Conservation (phyloP, 192 early-diverging fungal genomes). For the Linnemannia schmuckeri region DNA sequence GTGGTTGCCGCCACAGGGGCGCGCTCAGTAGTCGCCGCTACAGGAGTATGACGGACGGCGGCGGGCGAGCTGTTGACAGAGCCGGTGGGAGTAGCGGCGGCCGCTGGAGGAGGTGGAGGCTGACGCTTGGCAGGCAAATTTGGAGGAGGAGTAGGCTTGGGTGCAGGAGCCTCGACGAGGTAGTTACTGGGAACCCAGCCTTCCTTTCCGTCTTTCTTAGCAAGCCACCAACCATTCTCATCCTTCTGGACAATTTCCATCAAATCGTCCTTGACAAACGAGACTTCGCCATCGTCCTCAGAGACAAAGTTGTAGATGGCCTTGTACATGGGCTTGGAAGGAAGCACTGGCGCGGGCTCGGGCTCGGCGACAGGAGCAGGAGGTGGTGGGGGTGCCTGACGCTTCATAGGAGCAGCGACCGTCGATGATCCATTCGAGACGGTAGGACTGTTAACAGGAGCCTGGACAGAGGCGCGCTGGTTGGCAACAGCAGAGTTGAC, state of each 20-base stretch:
- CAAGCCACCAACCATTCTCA: conserved; percentile 68
- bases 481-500: conserved; percentile 10
- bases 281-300: conserved; percentile 72
- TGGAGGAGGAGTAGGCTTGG: conserved; percentile 57
- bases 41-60: conserved; percentile 28
- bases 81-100: conserved; percentile 8
- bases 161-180: conserved; percentile 69
- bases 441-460: conserved; percentile 5
- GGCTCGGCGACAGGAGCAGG: conserved; percentile 53
- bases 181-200: conserved; percentile 89
- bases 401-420: conserved; percentile 39
- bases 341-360: conserved; percentile 49
- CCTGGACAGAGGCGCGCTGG: conserved; percentile 8
- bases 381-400: conserved; percentile 68
- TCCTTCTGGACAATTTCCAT: conserved; percentile 78
- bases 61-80: conserved; percentile 14
- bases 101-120: conserved; percentile 45
- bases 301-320: conserved; percentile 78
- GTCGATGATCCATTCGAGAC: conserved; percentile 15
- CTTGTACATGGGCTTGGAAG: conserved; percentile 69
- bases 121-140: conserved; percentile 58
- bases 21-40: conserved; percentile 22
- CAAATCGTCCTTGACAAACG: conserved; percentile 73
- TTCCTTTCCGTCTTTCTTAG: conserved; percentile 69
- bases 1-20: conserved; percentile 30